Conservation (phyloP, 495 filamentous ascomycete genomes). For the Penicillium samsonianum region DNA sequence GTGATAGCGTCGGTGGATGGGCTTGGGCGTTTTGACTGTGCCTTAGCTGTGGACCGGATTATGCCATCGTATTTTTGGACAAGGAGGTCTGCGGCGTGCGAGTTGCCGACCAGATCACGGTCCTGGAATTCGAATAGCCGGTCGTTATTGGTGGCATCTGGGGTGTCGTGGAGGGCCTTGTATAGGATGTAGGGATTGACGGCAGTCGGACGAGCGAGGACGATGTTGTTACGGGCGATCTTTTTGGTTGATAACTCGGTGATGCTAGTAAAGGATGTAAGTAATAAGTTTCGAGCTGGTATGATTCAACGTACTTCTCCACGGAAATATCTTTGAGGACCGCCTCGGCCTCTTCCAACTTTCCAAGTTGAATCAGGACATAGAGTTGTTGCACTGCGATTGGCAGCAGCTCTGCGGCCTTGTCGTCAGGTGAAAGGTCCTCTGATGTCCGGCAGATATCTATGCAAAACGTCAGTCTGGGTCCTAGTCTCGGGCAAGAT, state of each 20-base stretch:
- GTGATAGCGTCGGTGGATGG: constrained; percentile 57
- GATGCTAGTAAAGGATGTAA: constrained; percentile 56
- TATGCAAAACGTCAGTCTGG: constrained; percentile 26
- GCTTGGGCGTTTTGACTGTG: constrained; percentile 53
- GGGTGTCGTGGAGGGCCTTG: constrained; percentile 61
- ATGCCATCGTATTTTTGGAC: constrained; percentile 77
- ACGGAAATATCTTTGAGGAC: constrained; percentile 65
- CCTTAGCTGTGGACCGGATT: constrained; percentile 61
- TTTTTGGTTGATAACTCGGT: constrained; percentile 73
- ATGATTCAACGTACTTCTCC: constrained; percentile 54
- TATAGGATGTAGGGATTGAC: constrained; percentile 80
- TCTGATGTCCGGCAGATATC: constrained; percentile 83
- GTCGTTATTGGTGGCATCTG: constrained; percentile 62
- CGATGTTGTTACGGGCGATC: constrained; percentile 77
- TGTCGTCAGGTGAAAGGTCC: constrained; percentile 81
- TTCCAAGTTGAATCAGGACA: constrained; percentile 70
- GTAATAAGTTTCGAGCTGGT: background rate
- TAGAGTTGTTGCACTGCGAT: constrained; percentile 88
- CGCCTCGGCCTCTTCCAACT: constrained; percentile 68
- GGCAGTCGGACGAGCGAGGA: constrained; percentile 56
- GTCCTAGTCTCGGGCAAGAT: background rate
- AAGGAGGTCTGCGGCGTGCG: constrained; percentile 71
- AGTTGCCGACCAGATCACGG: constrained; percentile 66
- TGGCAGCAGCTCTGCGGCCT: constrained; percentile 76
- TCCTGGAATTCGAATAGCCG: constrained; percentile 77